Evolutionary conservation across 192 early-diverging fungal genomes (phyloP).

Genomic region (Coemansia furcata): DNA sequence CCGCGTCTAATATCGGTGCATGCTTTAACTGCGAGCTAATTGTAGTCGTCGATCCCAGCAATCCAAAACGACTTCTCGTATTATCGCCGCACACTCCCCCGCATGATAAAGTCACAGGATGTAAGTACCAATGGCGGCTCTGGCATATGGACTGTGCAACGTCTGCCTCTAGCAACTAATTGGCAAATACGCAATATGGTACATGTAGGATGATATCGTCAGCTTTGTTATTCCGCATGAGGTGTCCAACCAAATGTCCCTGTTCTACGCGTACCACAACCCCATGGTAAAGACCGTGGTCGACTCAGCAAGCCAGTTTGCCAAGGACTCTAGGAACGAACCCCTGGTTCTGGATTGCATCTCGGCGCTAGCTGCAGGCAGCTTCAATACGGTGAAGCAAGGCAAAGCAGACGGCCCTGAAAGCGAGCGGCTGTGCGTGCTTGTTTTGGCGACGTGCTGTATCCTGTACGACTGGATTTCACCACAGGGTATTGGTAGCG

Average conservation of each 20-base stretch:
- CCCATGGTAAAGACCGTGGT: conserved; percentile 90
- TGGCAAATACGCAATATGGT: background rate
- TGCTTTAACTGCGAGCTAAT: background rate
- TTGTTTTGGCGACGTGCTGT: conserved; percentile 85
- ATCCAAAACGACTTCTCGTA: conserved; percentile 98
- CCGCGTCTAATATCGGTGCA: background rate
- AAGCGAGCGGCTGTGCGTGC: conserved; percentile 73
- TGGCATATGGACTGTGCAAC: background rate
- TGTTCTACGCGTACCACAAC: conserved; percentile 94
- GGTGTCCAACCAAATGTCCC: conserved; percentile 89
- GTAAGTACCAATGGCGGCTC: conserved; percentile 37
- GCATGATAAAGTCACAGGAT: conserved; percentile 68
- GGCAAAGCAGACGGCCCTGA: conserved; percentile 54
- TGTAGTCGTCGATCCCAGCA: conserved; percentile 48
- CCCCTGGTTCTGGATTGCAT: conserved; percentile 66
- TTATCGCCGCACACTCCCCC: conserved; percentile 85
- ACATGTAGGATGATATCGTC: conserved; percentile 54
- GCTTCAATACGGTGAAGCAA: conserved; percentile 76
- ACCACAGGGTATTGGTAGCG: conserved; percentile 70
- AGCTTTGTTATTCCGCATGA: conserved; percentile 75
- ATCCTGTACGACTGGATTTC: conserved; percentile 91
- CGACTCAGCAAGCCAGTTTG: conserved; percentile 71
- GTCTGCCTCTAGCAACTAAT: background rate
- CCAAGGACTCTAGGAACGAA: conserved; percentile 55
- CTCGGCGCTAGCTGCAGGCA: conserved; percentile 72